These are phyloP conservation scores for Digitaria exilis DNA, from an alignment of 202 grass and related monocot genomes.

Conservation along the genomic window DNA sequence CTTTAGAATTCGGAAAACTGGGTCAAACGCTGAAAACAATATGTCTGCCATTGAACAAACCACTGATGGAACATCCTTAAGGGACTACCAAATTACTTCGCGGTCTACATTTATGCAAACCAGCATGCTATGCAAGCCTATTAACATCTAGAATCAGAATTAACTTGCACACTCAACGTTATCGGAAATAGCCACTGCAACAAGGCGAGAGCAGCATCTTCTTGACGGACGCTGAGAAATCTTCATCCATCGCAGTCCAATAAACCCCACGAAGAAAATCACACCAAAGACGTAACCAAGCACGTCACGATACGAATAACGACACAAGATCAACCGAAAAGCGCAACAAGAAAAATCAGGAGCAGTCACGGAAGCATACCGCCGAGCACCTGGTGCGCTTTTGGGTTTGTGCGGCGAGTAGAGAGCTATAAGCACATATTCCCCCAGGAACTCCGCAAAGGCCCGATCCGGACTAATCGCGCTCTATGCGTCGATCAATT, in stretches of 20 bases:
- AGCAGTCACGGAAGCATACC: constrained; percentile 8
- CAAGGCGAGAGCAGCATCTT: not conserved
- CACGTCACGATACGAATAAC: not conserved
- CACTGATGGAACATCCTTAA: not conserved
- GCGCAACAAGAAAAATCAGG: not conserved
- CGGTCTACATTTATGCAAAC: not conserved
- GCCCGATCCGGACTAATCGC: not conserved
- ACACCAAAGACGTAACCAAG: not conserved
- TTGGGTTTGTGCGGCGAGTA: not conserved
- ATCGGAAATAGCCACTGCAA: not conserved
- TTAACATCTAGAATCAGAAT: not conserved
- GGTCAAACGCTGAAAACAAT: not conserved
- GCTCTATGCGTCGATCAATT: not conserved
- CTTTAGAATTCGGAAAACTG: not conserved
- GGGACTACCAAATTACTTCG: not conserved
- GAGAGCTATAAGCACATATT: not conserved
- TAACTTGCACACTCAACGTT: too few species aligned
- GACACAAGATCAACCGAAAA: not conserved
- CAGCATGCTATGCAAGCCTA: not conserved
- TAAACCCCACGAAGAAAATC: not conserved
- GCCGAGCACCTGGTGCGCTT: constrained; percentile 30
- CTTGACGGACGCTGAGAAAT: too few species aligned
- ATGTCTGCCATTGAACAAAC: not conserved
- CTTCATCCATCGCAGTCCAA: not conserved
- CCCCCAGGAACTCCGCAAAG: not conserved